Conservation (phyloP, 2,329 filamentous ascomycete species). For the Myrmaecium sp. region DNA sequence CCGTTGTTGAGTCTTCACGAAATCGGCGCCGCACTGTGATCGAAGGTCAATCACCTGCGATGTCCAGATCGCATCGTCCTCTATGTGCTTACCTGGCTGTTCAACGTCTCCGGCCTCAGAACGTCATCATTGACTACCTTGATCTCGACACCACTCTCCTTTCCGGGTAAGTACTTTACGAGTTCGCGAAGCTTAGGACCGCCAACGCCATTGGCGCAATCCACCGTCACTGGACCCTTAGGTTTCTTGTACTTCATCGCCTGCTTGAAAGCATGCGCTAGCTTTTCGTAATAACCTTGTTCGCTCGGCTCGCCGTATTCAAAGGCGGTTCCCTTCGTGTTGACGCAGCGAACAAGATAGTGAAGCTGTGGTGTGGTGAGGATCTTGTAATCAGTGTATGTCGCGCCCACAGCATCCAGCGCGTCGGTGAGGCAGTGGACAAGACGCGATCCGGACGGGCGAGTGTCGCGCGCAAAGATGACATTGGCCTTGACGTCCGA, state of each 20-base stretch:
- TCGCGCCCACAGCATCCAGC: slow-evolving; percentile 56
- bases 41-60: slow-evolving; percentile 1
- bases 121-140: slow-evolving; percentile 88
- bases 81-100: slow-evolving; percentile 57
- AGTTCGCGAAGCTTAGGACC: slow-evolving; percentile 79
- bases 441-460: slow-evolving; percentile 75
- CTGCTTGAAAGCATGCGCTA: slow-evolving; percentile 65
- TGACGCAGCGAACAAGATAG: slow-evolving; percentile 87
- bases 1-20: slow-evolving; percentile 90
- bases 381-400: slow-evolving; percentile 72
- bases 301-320: slow-evolving; percentile 83
- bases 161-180: slow-evolving; percentile 60
- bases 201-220: slow-evolving; percentile 94
- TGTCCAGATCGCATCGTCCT: too few relatives aligned
- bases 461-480: slow-evolving; percentile 81
- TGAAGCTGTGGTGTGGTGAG: slow-evolving; percentile 96
- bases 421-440: slow-evolving; percentile 65
- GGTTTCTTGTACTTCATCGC: slow-evolving; percentile 62
- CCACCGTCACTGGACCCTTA: slow-evolving; percentile 60
- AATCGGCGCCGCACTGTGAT: slow-evolving; percentile 75
- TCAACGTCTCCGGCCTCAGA: slow-evolving; percentile 73
- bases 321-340: slow-evolving; percentile 74
- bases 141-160: slow-evolving; percentile 57
- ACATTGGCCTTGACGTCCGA: slow-evolving; percentile 68
- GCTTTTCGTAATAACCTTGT: slow-evolving; percentile 87